phyloP scores from a whole-genome alignment of 2,329 filamentous ascomycete genomes.

The Monascus ruber region DNA sequence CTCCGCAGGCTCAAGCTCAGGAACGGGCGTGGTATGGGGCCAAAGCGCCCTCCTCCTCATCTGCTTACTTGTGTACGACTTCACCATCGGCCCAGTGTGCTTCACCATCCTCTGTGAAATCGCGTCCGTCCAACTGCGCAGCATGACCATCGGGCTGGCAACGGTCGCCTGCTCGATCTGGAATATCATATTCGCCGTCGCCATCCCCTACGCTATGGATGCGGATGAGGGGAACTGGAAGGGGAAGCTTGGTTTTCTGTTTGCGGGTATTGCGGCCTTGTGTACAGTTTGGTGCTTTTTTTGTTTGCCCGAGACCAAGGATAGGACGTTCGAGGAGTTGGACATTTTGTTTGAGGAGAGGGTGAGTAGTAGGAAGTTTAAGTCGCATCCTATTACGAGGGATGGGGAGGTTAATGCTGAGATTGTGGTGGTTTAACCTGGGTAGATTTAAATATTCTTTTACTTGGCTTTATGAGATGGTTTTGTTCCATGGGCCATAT shows the following conservation, averaged over 20 bases:
- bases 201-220: slow-evolving; percentile 26
- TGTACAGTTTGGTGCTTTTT: slow-evolving; percentile 20
- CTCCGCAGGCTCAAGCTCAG: slow-evolving; percentile 7
- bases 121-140: slow-evolving; percentile 40
- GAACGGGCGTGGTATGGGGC: slow-evolving; percentile 19
- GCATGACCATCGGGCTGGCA: slow-evolving; percentile 36
- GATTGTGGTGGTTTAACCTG: neutral
- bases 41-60: slow-evolving; percentile 27
- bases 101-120: slow-evolving; percentile 43
- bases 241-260: slow-evolving; percentile 23
- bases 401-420: neutral
- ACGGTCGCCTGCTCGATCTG: slow-evolving; percentile 12
- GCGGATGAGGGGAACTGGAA: slow-evolving; percentile 16
- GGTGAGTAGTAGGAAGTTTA: slow-evolving; percentile 14
- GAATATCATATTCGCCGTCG: slow-evolving; percentile 20
- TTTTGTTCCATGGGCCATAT: too few relatives aligned
- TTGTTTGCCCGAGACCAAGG: slow-evolving; percentile 20
- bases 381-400: neutral
- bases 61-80: slow-evolving; percentile 39
- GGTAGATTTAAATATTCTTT: neutral
- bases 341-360: slow-evolving; percentile 19
- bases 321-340: slow-evolving; percentile 18
- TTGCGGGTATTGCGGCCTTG: slow-evolving; percentile 12
- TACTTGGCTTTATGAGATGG: too few relatives aligned
- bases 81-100: slow-evolving; percentile 43